phyloP scores from a whole-genome alignment of 345 rosid species.

The Gossypium rotundifolium region DNA sequence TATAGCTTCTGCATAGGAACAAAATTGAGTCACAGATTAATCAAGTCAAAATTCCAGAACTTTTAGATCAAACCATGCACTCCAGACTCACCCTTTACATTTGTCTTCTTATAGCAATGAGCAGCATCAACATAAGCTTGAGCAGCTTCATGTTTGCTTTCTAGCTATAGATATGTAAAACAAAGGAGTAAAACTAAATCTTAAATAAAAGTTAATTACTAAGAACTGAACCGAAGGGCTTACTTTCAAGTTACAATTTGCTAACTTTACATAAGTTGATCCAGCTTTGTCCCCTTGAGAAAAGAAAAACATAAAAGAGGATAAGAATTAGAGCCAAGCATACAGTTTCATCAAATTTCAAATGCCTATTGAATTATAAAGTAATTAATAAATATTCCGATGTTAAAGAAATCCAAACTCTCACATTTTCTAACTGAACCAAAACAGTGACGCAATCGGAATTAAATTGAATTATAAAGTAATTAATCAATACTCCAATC shows the following conservation, averaged over 20 bases:
- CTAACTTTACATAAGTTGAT: conserved; percentile 45
- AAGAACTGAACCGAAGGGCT: neutral
- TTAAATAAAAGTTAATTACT: neutral
- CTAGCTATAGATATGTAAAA: conserved; percentile 33
- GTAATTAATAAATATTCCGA: neutral
- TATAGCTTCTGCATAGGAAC: conserved; percentile 68
- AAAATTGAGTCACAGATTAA: neutral
- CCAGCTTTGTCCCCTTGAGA: conserved; percentile 69
- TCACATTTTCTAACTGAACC: neutral
- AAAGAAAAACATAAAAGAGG: conserved; percentile 2
- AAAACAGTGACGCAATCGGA: neutral
- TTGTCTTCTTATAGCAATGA: conserved; percentile 61
- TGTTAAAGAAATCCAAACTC: neutral
- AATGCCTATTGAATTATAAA: neutral
- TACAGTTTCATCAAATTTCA: neutral
- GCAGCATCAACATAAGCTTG: conserved; percentile 68
- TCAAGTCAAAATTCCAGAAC: neutral
- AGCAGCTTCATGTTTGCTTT: conserved; percentile 73
- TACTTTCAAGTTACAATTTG: conserved; percentile 62
- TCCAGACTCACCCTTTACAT: conserved; percentile 39
- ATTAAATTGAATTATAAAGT: neutral
- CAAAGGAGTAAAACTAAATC: neutral
- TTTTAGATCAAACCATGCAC: neutral
- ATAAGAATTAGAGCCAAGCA: neutral
- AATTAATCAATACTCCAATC: neutral